phyloP scores from a whole-genome alignment of 495 filamentous ascomycete genomes.

The Venustampulla echinocandica region DNA sequence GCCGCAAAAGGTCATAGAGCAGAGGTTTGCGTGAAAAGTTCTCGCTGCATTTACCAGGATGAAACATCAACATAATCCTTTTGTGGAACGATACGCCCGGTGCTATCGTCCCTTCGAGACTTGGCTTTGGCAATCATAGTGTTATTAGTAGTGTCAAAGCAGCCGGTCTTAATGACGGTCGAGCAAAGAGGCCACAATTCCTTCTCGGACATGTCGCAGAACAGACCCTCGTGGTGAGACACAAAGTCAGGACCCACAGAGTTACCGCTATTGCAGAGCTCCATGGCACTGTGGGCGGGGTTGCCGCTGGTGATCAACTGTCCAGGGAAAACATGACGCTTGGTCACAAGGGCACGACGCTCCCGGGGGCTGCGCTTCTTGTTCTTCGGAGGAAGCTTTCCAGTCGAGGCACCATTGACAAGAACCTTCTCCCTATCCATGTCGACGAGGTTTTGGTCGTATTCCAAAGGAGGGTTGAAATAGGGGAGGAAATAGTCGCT shows the following conservation, averaged over 20 bases:
- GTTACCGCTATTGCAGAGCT: constrained; percentile 24
- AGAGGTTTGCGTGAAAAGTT: too few species aligned
- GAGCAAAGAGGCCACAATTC: constrained; percentile 12
- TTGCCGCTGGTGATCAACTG: constrained; percentile 17
- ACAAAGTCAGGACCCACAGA: constrained; percentile 28
- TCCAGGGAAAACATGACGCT: constrained; percentile 19
- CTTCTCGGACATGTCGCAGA: constrained; percentile 30
- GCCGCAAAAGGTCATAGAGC: too few species aligned
- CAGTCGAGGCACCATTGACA: neutral
- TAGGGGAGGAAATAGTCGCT: constrained; percentile 3
- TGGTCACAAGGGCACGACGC: neutral
- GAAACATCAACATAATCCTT: too few species aligned
- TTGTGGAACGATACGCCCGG: too few species aligned
- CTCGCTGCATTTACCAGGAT: too few species aligned
- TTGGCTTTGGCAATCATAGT: too few species aligned
- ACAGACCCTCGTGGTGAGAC: constrained; percentile 15
- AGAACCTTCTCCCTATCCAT: neutral
- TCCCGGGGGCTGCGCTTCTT: neutral
- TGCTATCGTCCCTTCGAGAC: too few species aligned
- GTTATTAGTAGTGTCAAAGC: constrained; percentile 15
- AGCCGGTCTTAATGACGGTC: neutral
- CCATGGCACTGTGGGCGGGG: too few species aligned
- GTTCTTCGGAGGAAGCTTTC: neutral
- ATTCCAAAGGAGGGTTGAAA: constrained; percentile 7
- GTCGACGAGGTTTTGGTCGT: constrained; percentile 5